Conservation (phyloP, 306 rosid species). For the Quercus wislizeni region DNA sequence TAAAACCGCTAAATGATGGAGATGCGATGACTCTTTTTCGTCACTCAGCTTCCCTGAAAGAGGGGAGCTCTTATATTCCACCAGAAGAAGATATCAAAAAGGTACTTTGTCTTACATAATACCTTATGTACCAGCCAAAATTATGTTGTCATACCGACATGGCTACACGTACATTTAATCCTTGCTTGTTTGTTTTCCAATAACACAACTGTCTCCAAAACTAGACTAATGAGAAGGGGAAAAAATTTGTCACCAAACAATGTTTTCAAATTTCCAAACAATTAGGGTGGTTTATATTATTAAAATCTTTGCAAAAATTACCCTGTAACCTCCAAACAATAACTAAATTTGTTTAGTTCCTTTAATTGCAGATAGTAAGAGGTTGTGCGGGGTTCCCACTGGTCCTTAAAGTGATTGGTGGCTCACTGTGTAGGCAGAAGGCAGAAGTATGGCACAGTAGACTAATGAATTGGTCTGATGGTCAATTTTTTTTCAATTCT, state of each 20-base stretch:
- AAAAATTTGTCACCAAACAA: too few species aligned
- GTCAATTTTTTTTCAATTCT: conserved; percentile 10
- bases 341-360: background rate
- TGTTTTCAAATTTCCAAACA: too few species aligned
- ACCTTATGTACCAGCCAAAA: background rate
- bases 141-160: background rate
- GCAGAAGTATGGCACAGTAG: conserved; percentile 15
- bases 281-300: too few species aligned
- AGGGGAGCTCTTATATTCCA: too few species aligned
- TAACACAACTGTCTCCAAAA: too few species aligned
- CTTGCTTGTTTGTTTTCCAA: too few species aligned
- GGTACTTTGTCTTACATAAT: background rate
- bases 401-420: conserved; percentile 22
- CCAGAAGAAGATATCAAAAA: too few species aligned
- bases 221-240: too few species aligned
- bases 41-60: too few species aligned
- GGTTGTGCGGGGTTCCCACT: conserved; percentile 24
- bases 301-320: background rate
- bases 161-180: background rate
- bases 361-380: conserved; percentile 24
- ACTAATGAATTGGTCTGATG: conserved; percentile 12
- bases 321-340: background rate
- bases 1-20: too few species aligned
- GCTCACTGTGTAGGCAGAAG: conserved; percentile 15
- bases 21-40: too few species aligned